A percentile compares a stretch with the other conserved stretches of the same genome.
Evolutionary conservation across 2,329 filamentous ascomycete genomes (phyloP).

Genomic region (Clonostachys byssicola): DNA sequence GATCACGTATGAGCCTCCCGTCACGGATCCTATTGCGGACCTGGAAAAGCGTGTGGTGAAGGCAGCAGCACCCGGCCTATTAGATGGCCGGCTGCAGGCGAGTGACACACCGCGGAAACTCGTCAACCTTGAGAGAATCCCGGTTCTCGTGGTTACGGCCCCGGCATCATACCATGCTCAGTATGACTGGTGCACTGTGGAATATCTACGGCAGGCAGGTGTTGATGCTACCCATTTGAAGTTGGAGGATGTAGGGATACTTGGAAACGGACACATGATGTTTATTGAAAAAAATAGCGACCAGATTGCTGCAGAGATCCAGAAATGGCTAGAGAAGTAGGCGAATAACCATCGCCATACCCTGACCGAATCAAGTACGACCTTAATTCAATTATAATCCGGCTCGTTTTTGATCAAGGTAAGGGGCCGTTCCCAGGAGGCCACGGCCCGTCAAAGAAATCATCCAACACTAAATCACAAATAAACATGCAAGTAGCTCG

Average conservation of each 20-base stretch:
- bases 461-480: no score
- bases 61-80: slow-evolving; percentile 5
- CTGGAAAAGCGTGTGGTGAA: slow-evolving; percentile 11
- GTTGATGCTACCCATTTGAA: slow-evolving; percentile 22
- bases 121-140: slow-evolving; percentile 24
- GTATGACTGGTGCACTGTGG: slow-evolving; percentile 38
- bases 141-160: slow-evolving; percentile 31
- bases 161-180: slow-evolving; percentile 37
- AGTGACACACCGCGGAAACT: slow-evolving; percentile 23
- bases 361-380: no score
- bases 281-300: slow-evolving; percentile 44
- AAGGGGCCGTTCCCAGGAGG: no score
- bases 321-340: no score
- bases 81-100: slow-evolving; percentile 16
- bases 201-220: slow-evolving; percentile 37
- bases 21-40: slow-evolving; percentile 25
- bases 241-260: slow-evolving; percentile 29
- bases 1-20: slow-evolving; percentile 38
- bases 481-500: no score
- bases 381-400: no score
- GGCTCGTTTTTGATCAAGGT: no score
- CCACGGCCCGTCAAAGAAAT: no score
- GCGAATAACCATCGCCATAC: no score
- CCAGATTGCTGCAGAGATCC: slow-evolving; percentile 14
- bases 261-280: slow-evolving; percentile 42